phyloP scores from a whole-genome alignment of 2,329 filamentous ascomycete species.

The Fusarium pseudoanthophilum region DNA sequence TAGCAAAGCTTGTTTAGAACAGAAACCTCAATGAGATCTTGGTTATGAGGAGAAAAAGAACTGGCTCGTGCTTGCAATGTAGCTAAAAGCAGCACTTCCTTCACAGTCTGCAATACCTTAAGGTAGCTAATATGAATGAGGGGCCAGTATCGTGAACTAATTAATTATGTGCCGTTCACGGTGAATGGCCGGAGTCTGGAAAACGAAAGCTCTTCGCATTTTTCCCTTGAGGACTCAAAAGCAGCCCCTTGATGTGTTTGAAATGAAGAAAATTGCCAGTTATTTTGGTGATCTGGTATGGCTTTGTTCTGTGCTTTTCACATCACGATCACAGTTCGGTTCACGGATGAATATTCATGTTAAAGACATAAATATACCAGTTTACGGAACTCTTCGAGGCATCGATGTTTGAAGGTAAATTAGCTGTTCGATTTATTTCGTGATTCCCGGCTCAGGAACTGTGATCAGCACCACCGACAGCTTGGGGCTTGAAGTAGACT shows the following conservation, averaged over 20 bases:
- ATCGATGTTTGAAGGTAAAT: background rate
- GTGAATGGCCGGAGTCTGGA: background rate
- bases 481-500: constrained; percentile 54
- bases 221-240: background rate
- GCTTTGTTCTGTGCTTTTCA: background rate
- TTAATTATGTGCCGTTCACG: background rate
- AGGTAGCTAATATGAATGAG: background rate
- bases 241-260: background rate
- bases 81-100: background rate
- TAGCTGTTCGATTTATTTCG: background rate
- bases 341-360: background rate
- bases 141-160: background rate
- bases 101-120: background rate
- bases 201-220: background rate
- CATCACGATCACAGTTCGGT: background rate
- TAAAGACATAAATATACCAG: background rate
- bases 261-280: background rate
- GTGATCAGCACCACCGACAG: constrained; percentile 42
- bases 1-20: background rate
- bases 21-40: background rate
- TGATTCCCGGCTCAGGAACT: background rate
- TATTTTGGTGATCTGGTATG: background rate
- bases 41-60: background rate
- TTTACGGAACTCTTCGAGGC: background rate
- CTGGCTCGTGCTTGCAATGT: background rate